A percentile compares a stretch with the other conserved stretches of the same genome.
Evolutionary conservation across 2,329 filamentous ascomycete species (phyloP).

Genomic region (Didymella pinodella): DNA sequence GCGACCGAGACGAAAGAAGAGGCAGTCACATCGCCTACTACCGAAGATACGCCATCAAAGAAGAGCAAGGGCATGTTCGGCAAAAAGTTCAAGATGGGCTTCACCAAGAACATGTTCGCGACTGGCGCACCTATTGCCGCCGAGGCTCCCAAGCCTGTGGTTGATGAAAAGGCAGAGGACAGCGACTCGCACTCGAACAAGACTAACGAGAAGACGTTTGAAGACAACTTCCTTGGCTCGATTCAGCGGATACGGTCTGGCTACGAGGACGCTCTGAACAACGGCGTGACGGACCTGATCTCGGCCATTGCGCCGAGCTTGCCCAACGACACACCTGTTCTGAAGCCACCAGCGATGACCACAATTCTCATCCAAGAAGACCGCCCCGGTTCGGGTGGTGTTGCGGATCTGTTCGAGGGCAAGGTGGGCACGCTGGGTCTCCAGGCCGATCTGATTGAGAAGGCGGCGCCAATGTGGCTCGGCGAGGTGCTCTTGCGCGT

Average conservation of each 20-base stretch:
- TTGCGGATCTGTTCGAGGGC: conserved; percentile 88
- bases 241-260: conserved; percentile 76
- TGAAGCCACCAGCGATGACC: conserved; percentile 73
- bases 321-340: conserved; percentile 75
- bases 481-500: conserved; percentile 82
- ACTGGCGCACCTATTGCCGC: conserved; percentile 65
- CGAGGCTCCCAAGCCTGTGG: conserved; percentile 73
- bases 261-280: conserved; percentile 72
- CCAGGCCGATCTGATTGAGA: conserved; percentile 84
- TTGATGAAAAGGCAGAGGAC: conserved; percentile 75
- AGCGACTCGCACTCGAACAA: conserved; percentile 67
- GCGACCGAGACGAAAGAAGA: conserved; percentile 43
- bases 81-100: conserved; percentile 82
- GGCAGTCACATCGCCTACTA: conserved; percentile 53
- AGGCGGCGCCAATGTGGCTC: conserved; percentile 88
- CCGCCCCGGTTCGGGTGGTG: conserved; percentile 67
- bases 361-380: conserved; percentile 72
- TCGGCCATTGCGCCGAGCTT: conserved; percentile 73
- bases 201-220: conserved; percentile 73
- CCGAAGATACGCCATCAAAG: conserved; percentile 52
- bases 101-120: conserved; percentile 83
- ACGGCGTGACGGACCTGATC: conserved; percentile 61
- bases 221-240: conserved; percentile 76
- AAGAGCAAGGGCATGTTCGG: conserved; percentile 73
- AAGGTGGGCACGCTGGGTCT: conserved; percentile 79